phyloP scores from a whole-genome alignment of 768 basidiomycete species.

The Termitomyces sp. region DNA sequence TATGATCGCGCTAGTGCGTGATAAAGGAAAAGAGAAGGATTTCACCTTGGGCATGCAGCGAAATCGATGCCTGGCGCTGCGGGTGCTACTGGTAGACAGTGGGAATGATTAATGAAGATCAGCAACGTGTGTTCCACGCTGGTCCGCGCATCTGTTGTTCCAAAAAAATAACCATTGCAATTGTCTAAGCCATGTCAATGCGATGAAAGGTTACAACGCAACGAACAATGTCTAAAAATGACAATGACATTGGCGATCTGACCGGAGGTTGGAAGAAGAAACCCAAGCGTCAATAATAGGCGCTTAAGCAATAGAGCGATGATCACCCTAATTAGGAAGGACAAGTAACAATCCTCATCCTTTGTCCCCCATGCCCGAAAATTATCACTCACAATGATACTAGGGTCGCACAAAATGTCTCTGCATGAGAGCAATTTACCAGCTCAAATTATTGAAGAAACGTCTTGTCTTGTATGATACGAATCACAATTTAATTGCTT shows the following conservation, averaged over 20 bases:
- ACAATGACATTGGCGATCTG: not conserved
- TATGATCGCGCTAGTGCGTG: not conserved
- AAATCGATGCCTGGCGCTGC: not conserved
- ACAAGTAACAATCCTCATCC: not conserved
- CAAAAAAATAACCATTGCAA: not conserved
- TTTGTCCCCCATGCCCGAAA: no score
- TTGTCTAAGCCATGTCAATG: not conserved
- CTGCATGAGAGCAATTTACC: not conserved
- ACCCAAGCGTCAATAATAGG: not conserved
- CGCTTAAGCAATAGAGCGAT: not conserved
- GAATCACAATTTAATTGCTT: no score
- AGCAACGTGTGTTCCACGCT: not conserved
- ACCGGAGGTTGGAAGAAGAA: not conserved
- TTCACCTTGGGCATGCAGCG: no score
- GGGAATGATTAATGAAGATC: not conserved
- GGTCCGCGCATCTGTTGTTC: not conserved
- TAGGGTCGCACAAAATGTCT: not conserved
- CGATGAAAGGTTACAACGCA: not conserved
- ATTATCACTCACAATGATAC: not conserved
- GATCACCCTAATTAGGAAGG: not conserved
- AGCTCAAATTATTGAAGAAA: not conserved
- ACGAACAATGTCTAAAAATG: not conserved
- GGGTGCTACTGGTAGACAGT: not conserved
- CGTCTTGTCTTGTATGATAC: not conserved
- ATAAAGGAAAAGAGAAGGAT: not conserved